Percentiles rank a stretch among this genome's conserved stretches.
Conservation (phyloP, 331 rosid genomes). For the Pyrus hybrid region DNA sequence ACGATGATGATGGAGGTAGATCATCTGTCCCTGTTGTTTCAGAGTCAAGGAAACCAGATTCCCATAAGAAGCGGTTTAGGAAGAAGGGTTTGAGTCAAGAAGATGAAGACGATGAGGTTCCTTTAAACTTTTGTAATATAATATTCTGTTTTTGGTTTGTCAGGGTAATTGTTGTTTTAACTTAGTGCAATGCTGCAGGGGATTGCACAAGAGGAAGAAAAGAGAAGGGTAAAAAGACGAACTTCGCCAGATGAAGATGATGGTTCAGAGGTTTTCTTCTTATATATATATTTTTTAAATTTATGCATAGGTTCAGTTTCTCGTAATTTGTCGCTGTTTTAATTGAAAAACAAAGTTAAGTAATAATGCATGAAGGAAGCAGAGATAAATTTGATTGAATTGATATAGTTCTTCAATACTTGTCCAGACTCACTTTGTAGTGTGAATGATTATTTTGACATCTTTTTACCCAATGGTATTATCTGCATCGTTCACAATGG, state of each 20-base stretch:
- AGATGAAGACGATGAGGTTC: slow-evolving; percentile 59
- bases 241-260: slow-evolving; percentile 44
- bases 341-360: not conserved
- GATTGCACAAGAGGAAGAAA: slow-evolving; percentile 37
- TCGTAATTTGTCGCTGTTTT: not conserved
- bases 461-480: not conserved
- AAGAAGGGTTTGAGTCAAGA: slow-evolving; percentile 52
- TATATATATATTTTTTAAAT: not conserved
- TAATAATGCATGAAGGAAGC: not conserved
- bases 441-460: not conserved
- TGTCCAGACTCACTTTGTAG: not conserved
- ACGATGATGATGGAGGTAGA: slow-evolving; percentile 25
- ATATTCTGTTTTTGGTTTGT: not conserved
- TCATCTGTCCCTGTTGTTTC: slow-evolving; percentile 27
- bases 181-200: slow-evolving; percentile 44
- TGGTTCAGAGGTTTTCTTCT: slow-evolving; percentile 63
- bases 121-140: not conserved
- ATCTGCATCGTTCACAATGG: not conserved
- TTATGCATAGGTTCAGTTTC: not conserved
- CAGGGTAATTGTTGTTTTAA: slow-evolving; percentile 19
- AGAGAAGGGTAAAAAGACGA: slow-evolving; percentile 62
- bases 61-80: slow-evolving; percentile 58
- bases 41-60: slow-evolving; percentile 34
- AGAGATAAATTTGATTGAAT: not conserved
- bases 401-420: not conserved